phyloP scores from a whole-genome alignment of 495 filamentous ascomycete genomes.

The Daldinia childiae region DNA sequence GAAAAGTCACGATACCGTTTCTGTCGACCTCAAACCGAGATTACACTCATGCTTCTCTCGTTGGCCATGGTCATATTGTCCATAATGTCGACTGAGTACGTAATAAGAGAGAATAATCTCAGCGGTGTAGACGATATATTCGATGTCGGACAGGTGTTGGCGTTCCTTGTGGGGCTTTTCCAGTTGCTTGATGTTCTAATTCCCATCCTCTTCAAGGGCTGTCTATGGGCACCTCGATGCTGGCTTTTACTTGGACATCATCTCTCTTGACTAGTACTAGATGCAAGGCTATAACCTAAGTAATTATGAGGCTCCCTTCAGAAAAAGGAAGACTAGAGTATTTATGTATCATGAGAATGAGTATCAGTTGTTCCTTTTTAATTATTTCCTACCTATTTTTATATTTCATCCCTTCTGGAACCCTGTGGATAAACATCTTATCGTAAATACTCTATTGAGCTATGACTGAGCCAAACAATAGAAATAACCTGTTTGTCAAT shows the following conservation, averaged over 20 bases:
- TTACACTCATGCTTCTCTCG: slow-evolving; percentile 30
- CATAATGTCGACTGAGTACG: slow-evolving; percentile 28
- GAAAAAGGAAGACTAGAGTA: too few relatives aligned
- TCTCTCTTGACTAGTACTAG: slow-evolving; percentile 1
- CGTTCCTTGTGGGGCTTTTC: slow-evolving; percentile 31
- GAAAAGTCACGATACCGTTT: not conserved
- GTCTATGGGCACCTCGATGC: slow-evolving; percentile 22
- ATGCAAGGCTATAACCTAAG: not conserved
- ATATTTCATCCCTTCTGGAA: too few relatives aligned
- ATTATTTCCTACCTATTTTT: too few relatives aligned
- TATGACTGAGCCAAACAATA: too few relatives aligned
- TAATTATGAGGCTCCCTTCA: too few relatives aligned
- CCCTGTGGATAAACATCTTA: too few relatives aligned
- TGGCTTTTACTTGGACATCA: slow-evolving; percentile 27
- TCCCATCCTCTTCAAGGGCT: slow-evolving; percentile 8
- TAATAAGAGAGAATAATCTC: slow-evolving; percentile 26
- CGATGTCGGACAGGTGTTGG: slow-evolving; percentile 27
- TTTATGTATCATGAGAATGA: too few relatives aligned
- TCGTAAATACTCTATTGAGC: too few relatives aligned
- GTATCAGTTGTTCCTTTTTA: too few relatives aligned
- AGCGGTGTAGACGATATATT: slow-evolving; percentile 18
- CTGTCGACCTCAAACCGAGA: slow-evolving; percentile 26
- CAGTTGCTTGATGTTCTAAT: slow-evolving; percentile 20
- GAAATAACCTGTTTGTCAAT: too few relatives aligned
- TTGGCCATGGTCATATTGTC: slow-evolving; percentile 25